Percentiles rank a stretch among this genome's conserved stretches.
Conservation (phyloP, 1,284 basidiomycete species). For the Puccinia brachypodii region DNA sequence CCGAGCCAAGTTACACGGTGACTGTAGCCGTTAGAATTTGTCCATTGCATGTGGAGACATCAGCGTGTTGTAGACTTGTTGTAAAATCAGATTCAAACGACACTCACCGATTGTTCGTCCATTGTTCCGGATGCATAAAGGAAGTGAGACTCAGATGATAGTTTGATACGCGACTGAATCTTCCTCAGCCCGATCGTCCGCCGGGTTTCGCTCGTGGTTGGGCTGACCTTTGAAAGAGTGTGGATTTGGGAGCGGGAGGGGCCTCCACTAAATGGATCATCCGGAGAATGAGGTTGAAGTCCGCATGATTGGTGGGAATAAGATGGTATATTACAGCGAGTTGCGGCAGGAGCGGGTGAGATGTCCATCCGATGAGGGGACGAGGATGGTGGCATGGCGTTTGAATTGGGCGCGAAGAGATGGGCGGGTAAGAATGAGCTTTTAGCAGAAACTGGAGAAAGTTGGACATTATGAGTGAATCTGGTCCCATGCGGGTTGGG, state of each 20-base stretch:
- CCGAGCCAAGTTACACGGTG: not conserved
- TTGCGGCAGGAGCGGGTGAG: not conserved
- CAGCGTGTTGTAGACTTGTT: not conserved
- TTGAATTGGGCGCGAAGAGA: conserved; percentile 28
- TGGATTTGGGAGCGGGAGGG: not conserved
- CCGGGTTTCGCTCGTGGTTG: conserved; percentile 17
- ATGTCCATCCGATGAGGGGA: conserved; percentile 47
- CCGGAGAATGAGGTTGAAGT: conserved; percentile 10
- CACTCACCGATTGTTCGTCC: not conserved
- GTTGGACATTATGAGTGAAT: conserved; percentile 13
- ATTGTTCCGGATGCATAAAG: not conserved
- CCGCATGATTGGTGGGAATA: not conserved
- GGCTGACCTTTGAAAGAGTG: not conserved
- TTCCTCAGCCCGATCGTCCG: conserved; percentile 31
- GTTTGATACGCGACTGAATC: conserved; percentile 12
- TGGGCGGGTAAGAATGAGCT: conserved; percentile 7
- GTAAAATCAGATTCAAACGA: not conserved
- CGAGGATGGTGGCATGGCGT: conserved; percentile 24
- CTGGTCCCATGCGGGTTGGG: not conserved
- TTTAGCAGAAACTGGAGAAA: not conserved
- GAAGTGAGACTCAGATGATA: not conserved
- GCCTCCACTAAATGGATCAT: conserved; percentile 26
- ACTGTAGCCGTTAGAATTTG: not conserved
- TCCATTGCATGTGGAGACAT: not conserved
- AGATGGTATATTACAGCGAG: conserved; percentile 5